phyloP scores from a whole-genome alignment of 2,329 filamentous ascomycete species.

The Trichoderma sp. region DNA sequence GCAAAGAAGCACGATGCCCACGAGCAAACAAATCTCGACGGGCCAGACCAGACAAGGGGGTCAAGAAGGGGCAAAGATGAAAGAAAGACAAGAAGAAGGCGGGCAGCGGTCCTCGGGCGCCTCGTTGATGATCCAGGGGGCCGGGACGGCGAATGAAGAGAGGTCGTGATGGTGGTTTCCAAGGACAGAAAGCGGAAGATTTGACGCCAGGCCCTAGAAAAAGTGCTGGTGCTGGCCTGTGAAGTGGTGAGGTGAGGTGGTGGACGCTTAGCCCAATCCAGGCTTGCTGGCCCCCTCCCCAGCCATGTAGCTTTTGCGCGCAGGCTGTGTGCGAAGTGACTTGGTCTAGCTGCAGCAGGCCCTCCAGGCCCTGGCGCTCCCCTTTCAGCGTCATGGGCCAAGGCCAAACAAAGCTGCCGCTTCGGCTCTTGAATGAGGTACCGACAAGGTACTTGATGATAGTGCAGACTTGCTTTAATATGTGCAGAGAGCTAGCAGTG shows the following conservation, averaged over 20 bases:
- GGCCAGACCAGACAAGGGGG: not conserved
- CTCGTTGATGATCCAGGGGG: conserved; percentile 20
- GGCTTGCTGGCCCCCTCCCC: conserved; percentile 6
- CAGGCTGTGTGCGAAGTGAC: conserved; percentile 3
- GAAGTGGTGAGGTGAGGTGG: conserved; percentile 17
- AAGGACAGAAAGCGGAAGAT: conserved; percentile 26
- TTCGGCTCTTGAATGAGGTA: not conserved
- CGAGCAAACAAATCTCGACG: conserved; percentile 7
- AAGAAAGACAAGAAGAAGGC: conserved; percentile 12
- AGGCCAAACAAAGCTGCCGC: conserved; percentile 4
- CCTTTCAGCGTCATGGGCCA: conserved; percentile 5
- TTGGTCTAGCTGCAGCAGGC: not conserved
- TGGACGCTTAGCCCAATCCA: conserved; percentile 19
- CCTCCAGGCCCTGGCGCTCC: not conserved
- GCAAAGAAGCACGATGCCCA: conserved; percentile 17
- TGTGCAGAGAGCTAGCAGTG: not conserved
- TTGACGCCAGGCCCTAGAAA: conserved; percentile 26
- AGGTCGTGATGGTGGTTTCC: conserved; percentile 30
- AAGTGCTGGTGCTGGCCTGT: conserved; percentile 19
- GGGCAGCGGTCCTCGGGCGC: conserved; percentile 16
- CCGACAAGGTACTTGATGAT: not conserved
- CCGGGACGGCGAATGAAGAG: conserved; percentile 21
- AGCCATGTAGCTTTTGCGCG: not conserved
- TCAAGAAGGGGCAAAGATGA: not conserved
- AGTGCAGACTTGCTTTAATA: not conserved